Base-by-base conservation (phyloP, 1,284 basidiomycete genomes). In the Trametes pubescens region DNA sequence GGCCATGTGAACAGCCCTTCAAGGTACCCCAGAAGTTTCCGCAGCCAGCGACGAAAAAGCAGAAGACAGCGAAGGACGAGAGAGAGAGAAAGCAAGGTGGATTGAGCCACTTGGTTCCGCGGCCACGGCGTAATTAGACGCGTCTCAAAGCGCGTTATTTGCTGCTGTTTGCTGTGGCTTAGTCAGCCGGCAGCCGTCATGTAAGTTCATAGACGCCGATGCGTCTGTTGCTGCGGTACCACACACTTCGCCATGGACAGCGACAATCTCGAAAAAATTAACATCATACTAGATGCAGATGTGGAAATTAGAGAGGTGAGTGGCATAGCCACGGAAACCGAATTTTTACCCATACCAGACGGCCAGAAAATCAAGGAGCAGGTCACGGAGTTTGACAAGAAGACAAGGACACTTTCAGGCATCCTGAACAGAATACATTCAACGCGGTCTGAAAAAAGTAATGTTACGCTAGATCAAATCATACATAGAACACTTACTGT, bases 361-460 rank as follows among this genome's bases (percentile, higher is more conserved):
- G 34, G 60, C 26, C 68, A 93, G 91, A 91, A 87, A 88, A 89
- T 93, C 76, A 90, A 86, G 70, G 89, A 91, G 44, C 86, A 89
- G 75, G 87, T 90, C 35, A 82, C 81, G 18, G 85, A 89, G 69
- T 80, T 93, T 8, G 91, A 93, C 76, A 92, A 89, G 77, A 90
- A 88, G 72, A 82, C 86, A 4, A 84, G 92, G 21, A 81, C 80
- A 4, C 86, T 91, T 78, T 79, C 83, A 21, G 90, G 90, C 10
- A 74, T 86, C 43, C 79, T 93, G 64, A 92, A 90, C 77, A 90
- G 85, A 69, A 87, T 93, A 37, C 91, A 94, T 70, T 91, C 90
- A 4, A 93, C 91, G 2, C 84, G 84, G n/a, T 72, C 80, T 3
- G 78, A 82, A 48, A 80, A 84, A 59, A 80, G 91, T 93, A 73